Percentiles rank a stretch among this genome's conserved stretches.
Evolutionary conservation across 1,139 yeast genomes (phyloP).

Genomic region (Taphrina flavorubra): DNA sequence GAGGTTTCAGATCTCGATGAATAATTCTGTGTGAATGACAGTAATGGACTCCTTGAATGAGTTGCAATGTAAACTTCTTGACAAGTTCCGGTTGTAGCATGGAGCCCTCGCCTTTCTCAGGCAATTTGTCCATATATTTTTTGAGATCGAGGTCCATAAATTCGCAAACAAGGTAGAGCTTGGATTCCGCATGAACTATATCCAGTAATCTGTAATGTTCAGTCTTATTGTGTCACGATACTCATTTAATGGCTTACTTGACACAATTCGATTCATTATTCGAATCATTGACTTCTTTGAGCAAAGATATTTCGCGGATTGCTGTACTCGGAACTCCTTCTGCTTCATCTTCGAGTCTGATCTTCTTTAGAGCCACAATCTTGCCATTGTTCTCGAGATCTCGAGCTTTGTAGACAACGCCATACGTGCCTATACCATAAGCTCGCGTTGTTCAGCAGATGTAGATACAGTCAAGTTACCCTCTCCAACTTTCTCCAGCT

Average conservation of each 20-base stretch:
- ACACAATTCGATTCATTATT: conserved; percentile 70
- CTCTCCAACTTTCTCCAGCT: conserved; percentile 96
- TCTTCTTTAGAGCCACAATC: conserved; percentile 91
- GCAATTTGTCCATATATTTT: conserved; percentile 94
- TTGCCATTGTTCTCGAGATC: conserved; percentile 85
- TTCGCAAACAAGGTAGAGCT: conserved; percentile 90
- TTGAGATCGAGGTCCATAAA: conserved; percentile 91
- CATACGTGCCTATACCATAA: conserved; percentile 70
- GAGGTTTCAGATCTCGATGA: conserved; percentile 96
- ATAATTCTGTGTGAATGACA: conserved; percentile 94
- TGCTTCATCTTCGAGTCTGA: conserved; percentile 93
- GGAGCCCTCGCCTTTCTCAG: conserved; percentile 85
- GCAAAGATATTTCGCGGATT: conserved; percentile 88
- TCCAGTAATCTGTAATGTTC: conserved; percentile 62
- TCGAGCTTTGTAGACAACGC: conserved; percentile 95
- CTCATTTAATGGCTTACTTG: conserved; percentile 31
- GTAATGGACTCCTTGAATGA: conserved; percentile 89
- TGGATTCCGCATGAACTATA: conserved; percentile 95
- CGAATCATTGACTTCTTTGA: conserved; percentile 90
- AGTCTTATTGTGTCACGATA: neutral
- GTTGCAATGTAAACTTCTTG: conserved; percentile 89
- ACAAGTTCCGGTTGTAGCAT: conserved; percentile 64
- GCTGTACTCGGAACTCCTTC: conserved; percentile 99
- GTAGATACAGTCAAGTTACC: conserved; percentile 55
- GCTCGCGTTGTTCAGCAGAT: neutral